A percentile compares a stretch with the other conserved stretches of the same genome.
phyloP scores from a whole-genome alignment of 805 yeast genomes.

The Metschnikowia peoriensis region DNA sequence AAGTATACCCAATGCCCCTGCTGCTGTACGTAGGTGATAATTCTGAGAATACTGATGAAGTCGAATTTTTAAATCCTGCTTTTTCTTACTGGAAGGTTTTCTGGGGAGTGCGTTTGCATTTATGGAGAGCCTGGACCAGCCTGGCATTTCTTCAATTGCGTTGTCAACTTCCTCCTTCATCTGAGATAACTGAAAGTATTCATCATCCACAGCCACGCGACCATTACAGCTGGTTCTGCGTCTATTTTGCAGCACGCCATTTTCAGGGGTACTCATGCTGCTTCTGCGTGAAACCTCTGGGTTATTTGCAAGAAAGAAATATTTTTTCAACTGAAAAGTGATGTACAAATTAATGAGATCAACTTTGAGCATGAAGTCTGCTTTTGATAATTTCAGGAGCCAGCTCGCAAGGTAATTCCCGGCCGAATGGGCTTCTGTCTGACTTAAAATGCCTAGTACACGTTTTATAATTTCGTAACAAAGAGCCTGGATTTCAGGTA shows the following conservation, averaged over 20 bases:
- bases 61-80: slow-evolving; percentile 35
- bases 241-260: neutral
- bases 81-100: slow-evolving; percentile 7
- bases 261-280: slow-evolving; percentile 3
- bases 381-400: slow-evolving; percentile 46
- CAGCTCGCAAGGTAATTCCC: slow-evolving; percentile 50
- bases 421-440: slow-evolving; percentile 38
- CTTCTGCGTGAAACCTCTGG: slow-evolving; percentile 15
- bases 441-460: slow-evolving; percentile 64
- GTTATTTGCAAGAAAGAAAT: slow-evolving; percentile 40
- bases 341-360: slow-evolving; percentile 74
- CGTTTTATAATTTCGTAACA: slow-evolving; percentile 72
- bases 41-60: slow-evolving; percentile 68
- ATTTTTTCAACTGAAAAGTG: slow-evolving; percentile 67
- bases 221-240: slow-evolving; percentile 6
- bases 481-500: slow-evolving; percentile 51
- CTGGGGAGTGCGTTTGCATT: slow-evolving; percentile 4
- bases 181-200: slow-evolving; percentile 14
- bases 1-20: slow-evolving; percentile 54
- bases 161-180: slow-evolving; percentile 17
- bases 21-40: slow-evolving; percentile 77
- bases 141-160: slow-evolving; percentile 2
- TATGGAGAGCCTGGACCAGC: slow-evolving; percentile 12
- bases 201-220: slow-evolving; percentile 1
- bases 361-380: slow-evolving; percentile 50